These are phyloP conservation scores for Castanopsis chinensis DNA, from an alignment of 306 rosid genomes.

Conservation along the genomic window DNA sequence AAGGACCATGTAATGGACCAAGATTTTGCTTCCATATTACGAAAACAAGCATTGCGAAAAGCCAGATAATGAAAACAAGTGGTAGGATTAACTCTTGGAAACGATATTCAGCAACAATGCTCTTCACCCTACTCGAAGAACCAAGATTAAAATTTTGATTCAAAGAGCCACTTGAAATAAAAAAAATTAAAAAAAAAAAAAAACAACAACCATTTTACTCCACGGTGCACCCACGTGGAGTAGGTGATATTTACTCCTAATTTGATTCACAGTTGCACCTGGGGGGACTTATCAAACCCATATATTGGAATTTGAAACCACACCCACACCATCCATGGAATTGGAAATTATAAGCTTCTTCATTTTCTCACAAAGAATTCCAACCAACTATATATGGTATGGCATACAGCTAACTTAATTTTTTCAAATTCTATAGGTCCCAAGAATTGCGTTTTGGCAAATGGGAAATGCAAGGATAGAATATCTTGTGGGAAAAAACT, in stretches of 20 bases:
- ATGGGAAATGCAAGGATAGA: neutral
- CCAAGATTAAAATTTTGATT: neutral
- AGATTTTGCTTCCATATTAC: constrained; percentile 17
- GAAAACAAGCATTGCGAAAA: neutral
- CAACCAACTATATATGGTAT: neutral
- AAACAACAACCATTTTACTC: neutral
- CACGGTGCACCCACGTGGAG: constrained; percentile 37
- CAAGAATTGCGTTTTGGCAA: constrained; percentile 2
- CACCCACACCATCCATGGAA: constrained; percentile 13
- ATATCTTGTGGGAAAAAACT: constrained; percentile 6
- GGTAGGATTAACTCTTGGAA: neutral
- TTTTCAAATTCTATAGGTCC: neutral
- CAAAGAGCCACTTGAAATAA: constrained; percentile 10
- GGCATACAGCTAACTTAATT: constrained; percentile 6
- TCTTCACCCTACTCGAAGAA: neutral
- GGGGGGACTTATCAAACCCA: constrained; percentile 20
- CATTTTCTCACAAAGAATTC: neutral
- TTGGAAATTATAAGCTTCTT: constrained; percentile 1
- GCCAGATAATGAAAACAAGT: neutral
- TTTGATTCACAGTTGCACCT: constrained; percentile 9
- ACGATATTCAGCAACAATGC: neutral
- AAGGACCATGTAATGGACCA: neutral
- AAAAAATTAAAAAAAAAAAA: no score
- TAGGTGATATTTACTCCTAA: constrained; percentile 21
- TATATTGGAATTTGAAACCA: constrained; percentile 32